Percentiles rank a stretch among this genome's conserved stretches.
These are phyloP conservation scores for Paecilomyces sp. DNA, from an alignment of 2,329 filamentous ascomycete genomes.

Conservation along the genomic window DNA sequence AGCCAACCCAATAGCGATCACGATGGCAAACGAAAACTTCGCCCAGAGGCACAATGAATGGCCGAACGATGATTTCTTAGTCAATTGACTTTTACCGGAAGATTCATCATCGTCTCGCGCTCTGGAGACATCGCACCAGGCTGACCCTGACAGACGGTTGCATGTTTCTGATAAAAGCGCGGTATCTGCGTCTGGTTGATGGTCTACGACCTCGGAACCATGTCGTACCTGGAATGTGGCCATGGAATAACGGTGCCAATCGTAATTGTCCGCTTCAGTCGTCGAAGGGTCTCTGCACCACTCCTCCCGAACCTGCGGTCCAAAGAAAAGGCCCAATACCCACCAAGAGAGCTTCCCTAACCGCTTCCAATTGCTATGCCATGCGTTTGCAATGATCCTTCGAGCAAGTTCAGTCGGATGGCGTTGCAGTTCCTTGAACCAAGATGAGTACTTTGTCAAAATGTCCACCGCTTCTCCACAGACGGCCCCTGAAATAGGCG, in stretches of 20 bases:
- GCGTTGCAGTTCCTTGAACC: conserved; percentile 10
- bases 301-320: conserved; percentile 6
- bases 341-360: conserved; percentile 28
- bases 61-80: not conserved
- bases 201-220: not conserved
- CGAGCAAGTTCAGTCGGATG: conserved; percentile 18
- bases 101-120: not conserved
- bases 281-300: conserved; percentile 10
- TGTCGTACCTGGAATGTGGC: not conserved
- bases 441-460: conserved; percentile 13
- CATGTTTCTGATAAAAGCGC: not conserved
- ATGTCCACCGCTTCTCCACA: conserved; percentile 5
- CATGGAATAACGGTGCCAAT: not conserved
- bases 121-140: not conserved
- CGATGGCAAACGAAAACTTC: conserved; percentile 41
- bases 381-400: conserved; percentile 26
- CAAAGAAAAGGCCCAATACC: conserved; percentile 27
- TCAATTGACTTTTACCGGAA: not conserved
- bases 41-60: conserved; percentile 36
- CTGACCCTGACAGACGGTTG: not conserved
- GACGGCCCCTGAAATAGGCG: not conserved
- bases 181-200: not conserved
- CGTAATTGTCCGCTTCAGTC: not conserved
- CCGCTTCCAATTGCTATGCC: conserved; percentile 22
- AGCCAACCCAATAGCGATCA: conserved; percentile 42